Percentiles rank a stretch among this genome's conserved stretches.
Conservation (phyloP, 352 stramenopile species). For the Saprolegnia parasitica region DNA sequence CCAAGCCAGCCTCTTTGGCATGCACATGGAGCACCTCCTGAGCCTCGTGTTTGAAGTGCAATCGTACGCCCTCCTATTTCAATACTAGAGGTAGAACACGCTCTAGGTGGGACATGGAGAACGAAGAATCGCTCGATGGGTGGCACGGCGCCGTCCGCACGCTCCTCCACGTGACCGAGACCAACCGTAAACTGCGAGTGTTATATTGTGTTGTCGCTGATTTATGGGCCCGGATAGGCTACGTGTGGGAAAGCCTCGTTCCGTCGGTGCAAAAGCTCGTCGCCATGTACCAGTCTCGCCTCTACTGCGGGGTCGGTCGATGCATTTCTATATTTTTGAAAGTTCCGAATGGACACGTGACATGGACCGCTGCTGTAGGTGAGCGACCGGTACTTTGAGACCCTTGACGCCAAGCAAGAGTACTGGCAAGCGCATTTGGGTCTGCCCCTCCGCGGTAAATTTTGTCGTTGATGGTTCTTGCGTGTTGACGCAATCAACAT, state of each 20-base stretch:
- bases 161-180: conserved; percentile 29
- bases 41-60: conserved; percentile 12
- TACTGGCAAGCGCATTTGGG: conserved; percentile 68
- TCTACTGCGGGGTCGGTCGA: conserved; percentile 61
- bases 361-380: conserved; percentile 38
- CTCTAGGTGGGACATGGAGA: conserved; percentile 13
- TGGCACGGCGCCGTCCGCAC: conserved; percentile 20
- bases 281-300: conserved; percentile 49
- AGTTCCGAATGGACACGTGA: too few species aligned
- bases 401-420: conserved; percentile 36
- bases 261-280: conserved; percentile 53
- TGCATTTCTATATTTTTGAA: too few species aligned
- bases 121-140: not conserved
- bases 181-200: conserved; percentile 63
- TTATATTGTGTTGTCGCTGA: conserved; percentile 26
- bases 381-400: conserved; percentile 63
- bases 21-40: conserved; percentile 14
- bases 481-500: not conserved
- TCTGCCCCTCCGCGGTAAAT: conserved; percentile 44
- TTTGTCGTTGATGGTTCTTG: not conserved
- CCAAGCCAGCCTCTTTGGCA: conserved; percentile 10
- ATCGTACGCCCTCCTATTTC: not conserved
- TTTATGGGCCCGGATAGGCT: conserved; percentile 57
- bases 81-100: conserved; percentile 3
- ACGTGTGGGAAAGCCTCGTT: conserved; percentile 60